phyloP scores from a whole-genome alignment of 2,329 filamentous ascomycete genomes.

The Pseudocercospora musae region DNA sequence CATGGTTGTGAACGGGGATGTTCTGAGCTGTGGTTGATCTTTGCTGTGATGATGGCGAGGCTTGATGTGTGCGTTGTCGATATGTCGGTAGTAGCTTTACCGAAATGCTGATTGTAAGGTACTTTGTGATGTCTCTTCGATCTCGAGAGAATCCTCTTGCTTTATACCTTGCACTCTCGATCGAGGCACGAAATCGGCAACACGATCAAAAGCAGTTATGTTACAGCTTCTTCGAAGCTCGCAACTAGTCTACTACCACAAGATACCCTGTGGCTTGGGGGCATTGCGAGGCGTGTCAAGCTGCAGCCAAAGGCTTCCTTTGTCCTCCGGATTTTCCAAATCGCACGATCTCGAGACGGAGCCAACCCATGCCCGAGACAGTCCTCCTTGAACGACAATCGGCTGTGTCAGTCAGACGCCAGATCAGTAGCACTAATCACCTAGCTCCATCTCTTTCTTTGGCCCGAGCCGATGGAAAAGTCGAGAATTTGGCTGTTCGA shows the following conservation, averaged over 20 bases:
- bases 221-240: conserved; percentile 7
- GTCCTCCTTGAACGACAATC: not conserved
- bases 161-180: conserved; percentile 10
- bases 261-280: conserved; percentile 7
- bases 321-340: conserved; percentile 3
- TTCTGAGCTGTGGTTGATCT: not conserved
- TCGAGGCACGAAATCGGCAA: conserved; percentile 9
- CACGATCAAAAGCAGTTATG: not conserved
- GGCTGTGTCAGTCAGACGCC: not conserved
- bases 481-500: not conserved
- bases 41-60: not conserved
- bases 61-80: not conserved
- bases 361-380: not conserved
- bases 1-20: not conserved
- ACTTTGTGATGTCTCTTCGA: not conserved
- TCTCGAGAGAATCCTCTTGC: not conserved
- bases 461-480: not conserved
- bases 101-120: not conserved
- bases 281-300: conserved; percentile 1
- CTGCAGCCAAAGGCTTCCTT: conserved; percentile 7
- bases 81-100: not conserved
- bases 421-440: conserved; percentile 5
- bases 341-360: not conserved
- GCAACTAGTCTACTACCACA: not conserved
- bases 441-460: not conserved